phyloP scores from a whole-genome alignment of 495 filamentous ascomycete species.

The Hypomontagnella monticulosa region DNA sequence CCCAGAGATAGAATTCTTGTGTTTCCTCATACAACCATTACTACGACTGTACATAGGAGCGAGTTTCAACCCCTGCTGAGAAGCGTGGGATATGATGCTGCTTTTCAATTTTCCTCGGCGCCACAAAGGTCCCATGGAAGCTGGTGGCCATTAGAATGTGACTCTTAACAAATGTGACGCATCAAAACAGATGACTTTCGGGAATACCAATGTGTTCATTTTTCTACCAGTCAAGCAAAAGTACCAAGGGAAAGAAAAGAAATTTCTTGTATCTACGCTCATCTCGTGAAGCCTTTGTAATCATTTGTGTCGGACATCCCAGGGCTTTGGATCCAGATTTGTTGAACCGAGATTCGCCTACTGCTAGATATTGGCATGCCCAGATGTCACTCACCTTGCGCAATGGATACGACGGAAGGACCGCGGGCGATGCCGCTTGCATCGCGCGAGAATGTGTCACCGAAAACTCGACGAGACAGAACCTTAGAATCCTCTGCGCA shows the following conservation, averaged over 20 bases:
- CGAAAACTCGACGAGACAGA: slow-evolving; percentile 16
- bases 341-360: slow-evolving; percentile 42
- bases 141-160: slow-evolving; percentile 10
- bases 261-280: background rate
- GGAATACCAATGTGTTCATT: background rate
- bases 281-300: slow-evolving; percentile 17
- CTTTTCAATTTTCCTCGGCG: slow-evolving; percentile 14
- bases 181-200: slow-evolving; percentile 6
- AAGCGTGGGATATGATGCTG: background rate
- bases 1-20: background rate
- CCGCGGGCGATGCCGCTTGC: slow-evolving; percentile 35
- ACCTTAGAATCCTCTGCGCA: slow-evolving; percentile 11
- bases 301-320: slow-evolving; percentile 26
- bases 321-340: slow-evolving; percentile 34
- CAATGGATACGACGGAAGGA: slow-evolving; percentile 29
- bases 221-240: no score
- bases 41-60: slow-evolving; percentile 13
- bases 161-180: slow-evolving; percentile 23
- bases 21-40: background rate
- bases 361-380: slow-evolving; percentile 25
- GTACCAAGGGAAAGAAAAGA: background rate
- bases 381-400: slow-evolving; percentile 31
- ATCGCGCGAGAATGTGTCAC: slow-evolving; percentile 33
- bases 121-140: slow-evolving; percentile 12
- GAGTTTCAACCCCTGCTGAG: background rate